Evolutionary conservation across 257 asterid species (phyloP).

Genomic region (Sherardia arvensis): DNA sequence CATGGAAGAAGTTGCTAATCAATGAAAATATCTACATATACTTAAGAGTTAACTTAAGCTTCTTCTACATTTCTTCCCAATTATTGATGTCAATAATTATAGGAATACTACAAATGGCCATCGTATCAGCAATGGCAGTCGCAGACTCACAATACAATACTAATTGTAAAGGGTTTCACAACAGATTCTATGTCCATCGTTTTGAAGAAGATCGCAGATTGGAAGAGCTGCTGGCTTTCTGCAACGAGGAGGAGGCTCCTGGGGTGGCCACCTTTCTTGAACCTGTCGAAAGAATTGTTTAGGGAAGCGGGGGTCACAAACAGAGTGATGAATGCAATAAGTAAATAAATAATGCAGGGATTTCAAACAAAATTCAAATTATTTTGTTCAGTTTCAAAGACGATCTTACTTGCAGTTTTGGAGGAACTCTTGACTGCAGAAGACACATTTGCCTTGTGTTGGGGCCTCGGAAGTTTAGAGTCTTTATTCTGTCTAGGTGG

Average conservation of each 20-base stretch:
- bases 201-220: slow-evolving; percentile 9
- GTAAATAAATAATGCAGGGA: not conserved
- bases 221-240: slow-evolving; percentile 4
- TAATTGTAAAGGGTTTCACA: not conserved
- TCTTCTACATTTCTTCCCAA: slow-evolving; percentile 12
- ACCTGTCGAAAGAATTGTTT: slow-evolving; percentile 31
- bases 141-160: slow-evolving; percentile 4
- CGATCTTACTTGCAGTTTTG: slow-evolving; percentile 48
- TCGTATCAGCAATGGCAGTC: slow-evolving; percentile 4
- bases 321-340: not conserved
- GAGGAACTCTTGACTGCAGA: slow-evolving; percentile 52
- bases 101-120: slow-evolving; percentile 2
- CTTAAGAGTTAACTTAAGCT: slow-evolving; percentile 12
- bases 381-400: not conserved
- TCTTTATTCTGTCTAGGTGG: slow-evolving; percentile 27
- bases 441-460: slow-evolving; percentile 30
- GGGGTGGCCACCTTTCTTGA: slow-evolving; percentile 29
- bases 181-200: not conserved
- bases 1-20: not conserved
- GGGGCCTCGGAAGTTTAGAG: slow-evolving; percentile 53
- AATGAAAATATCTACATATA: not conserved
- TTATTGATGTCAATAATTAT: slow-evolving; percentile 3
- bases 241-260: slow-evolving; percentile 38
- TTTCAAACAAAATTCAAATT: not conserved
- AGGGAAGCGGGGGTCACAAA: not conserved